These are phyloP conservation scores for Hibiscus trionum DNA, from an alignment of 345 rosid genomes.

Conservation along the genomic window DNA sequence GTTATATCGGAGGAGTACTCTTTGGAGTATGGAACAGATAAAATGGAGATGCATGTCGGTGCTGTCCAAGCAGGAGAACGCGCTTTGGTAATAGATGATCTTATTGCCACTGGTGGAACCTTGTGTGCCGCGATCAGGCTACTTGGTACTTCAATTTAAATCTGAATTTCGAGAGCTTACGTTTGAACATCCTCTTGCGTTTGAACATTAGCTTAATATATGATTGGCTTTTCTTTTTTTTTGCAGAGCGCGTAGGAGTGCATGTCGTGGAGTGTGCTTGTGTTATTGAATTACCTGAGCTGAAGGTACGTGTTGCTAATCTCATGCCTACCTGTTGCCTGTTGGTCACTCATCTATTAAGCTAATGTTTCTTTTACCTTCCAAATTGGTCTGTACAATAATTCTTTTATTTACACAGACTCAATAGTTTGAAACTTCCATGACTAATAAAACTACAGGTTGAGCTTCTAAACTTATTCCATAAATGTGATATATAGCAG, in stretches of 20 bases:
- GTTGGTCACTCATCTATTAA: not conserved
- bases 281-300: constrained; percentile 79
- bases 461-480: not conserved
- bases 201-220: too few species aligned
- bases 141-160: constrained; percentile 46
- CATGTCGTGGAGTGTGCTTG: constrained; percentile 91
- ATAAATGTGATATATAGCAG: not conserved
- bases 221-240: constrained; percentile 8
- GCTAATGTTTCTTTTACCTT: not conserved
- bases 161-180: not conserved
- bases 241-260: constrained; percentile 88
- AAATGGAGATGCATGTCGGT: constrained; percentile 97
- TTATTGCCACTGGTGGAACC: constrained; percentile 98
- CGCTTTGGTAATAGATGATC: constrained; percentile 84
- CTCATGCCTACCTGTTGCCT: not conserved
- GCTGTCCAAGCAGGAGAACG: constrained; percentile 88
- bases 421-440: not conserved
- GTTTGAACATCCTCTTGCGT: not conserved
- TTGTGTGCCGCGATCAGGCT: constrained; percentile 85
- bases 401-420: not conserved
- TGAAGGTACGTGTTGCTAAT: constrained; percentile 38
- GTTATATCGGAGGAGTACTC: constrained; percentile 91
- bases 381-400: not conserved
- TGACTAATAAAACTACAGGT: not conserved
- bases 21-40: constrained; percentile 94